Evolutionary conservation across 2,329 filamentous ascomycete genomes (phyloP).

Genomic region (Aspergillus novofumigatus): DNA sequence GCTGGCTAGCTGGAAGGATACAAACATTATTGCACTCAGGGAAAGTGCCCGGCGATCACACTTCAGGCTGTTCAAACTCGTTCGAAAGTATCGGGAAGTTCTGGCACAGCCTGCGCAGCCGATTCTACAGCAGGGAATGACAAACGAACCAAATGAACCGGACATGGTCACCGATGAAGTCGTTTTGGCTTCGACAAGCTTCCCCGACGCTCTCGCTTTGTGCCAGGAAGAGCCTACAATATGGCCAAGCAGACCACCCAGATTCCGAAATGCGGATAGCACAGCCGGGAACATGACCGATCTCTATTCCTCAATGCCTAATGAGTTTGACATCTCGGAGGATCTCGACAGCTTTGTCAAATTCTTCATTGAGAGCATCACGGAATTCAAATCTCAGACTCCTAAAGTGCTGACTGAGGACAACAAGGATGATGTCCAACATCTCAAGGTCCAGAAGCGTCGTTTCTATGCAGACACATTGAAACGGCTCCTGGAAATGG

Average conservation of each 20-base stretch:
- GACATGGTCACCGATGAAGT: conserved; percentile 8
- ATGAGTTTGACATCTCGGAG: conserved; percentile 53
- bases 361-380: conserved; percentile 63
- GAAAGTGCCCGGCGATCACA: conserved; percentile 90
- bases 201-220: conserved; percentile 29
- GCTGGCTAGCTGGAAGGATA: conserved; percentile 96
- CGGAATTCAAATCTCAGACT: conserved; percentile 76
- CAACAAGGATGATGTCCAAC: conserved; percentile 77
- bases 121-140: conserved; percentile 42
- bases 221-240: conserved; percentile 25
- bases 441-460: conserved; percentile 85
- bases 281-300: conserved; percentile 72
- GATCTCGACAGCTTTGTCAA: conserved; percentile 66
- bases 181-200: conserved; percentile 15
- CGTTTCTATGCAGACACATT: conserved; percentile 87
- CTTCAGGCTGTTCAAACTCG: conserved; percentile 83
- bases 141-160: conserved; percentile 32
- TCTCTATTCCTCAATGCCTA: conserved; percentile 52
- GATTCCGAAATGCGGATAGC: conserved; percentile 66
- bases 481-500: conserved; percentile 80
- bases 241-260: conserved; percentile 50
- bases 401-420: conserved; percentile 78
- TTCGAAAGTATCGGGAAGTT: conserved; percentile 80
- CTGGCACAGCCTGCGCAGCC: conserved; percentile 70
- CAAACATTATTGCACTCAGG: conserved; percentile 81